A percentile compares a stretch with the other conserved stretches of the same genome.
phyloP scores from a whole-genome alignment of 2,329 filamentous ascomycete genomes.

The Epicoccum nigrum region DNA sequence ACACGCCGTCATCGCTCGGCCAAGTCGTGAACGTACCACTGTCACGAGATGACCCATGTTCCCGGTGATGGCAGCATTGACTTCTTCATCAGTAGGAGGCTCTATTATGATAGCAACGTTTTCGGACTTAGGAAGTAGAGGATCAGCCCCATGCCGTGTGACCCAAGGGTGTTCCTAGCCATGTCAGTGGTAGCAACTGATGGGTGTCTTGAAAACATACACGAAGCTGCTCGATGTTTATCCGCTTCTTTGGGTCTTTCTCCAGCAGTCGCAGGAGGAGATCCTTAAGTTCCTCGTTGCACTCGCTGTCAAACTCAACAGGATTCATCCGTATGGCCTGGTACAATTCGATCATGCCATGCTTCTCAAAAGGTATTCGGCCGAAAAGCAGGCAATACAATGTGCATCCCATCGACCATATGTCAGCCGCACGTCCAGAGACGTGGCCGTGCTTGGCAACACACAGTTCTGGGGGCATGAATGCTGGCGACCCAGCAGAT shows the following conservation, averaged over 20 bases:
- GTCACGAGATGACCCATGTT: conserved; percentile 87
- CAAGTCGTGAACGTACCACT: conserved; percentile 62
- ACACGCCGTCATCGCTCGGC: background rate
- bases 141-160: conserved; percentile 77
- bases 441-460: conserved; percentile 84
- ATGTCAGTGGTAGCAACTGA: conserved; percentile 19
- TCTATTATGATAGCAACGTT: conserved; percentile 84
- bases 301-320: conserved; percentile 65
- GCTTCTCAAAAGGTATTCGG: conserved; percentile 80
- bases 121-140: conserved; percentile 78
- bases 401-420: conserved; percentile 98
- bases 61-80: conserved; percentile 86
- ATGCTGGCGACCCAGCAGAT: conserved; percentile 92
- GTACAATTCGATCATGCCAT: conserved; percentile 83
- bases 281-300: conserved; percentile 73
- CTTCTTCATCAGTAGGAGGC: conserved; percentile 85
- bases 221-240: conserved; percentile 80
- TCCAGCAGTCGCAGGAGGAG: conserved; percentile 76
- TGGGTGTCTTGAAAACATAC: conserved; percentile 58
- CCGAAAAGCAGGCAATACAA: conserved; percentile 93
- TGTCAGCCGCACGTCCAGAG: conserved; percentile 87
- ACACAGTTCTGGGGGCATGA: conserved; percentile 91
- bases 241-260: conserved; percentile 83
- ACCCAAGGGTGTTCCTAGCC: conserved; percentile 89
- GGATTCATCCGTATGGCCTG: conserved; percentile 80